These are phyloP conservation scores for Malus sieversii DNA, from an alignment of 306 rosid genomes.

Conservation along the genomic window DNA sequence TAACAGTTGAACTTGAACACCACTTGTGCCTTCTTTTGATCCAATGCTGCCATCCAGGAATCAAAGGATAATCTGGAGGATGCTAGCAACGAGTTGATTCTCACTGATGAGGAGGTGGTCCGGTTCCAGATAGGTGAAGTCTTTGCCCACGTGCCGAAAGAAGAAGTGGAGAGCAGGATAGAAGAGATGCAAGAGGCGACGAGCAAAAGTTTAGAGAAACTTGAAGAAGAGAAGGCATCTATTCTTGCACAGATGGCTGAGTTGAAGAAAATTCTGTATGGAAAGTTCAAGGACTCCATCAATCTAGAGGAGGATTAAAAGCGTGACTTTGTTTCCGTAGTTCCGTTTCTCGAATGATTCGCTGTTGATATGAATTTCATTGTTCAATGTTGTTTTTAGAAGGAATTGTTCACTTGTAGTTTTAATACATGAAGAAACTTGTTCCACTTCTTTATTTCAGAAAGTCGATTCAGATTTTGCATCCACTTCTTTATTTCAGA, in stretches of 20 bases:
- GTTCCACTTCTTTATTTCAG: background rate
- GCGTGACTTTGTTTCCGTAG: background rate
- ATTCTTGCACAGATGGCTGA: constrained; percentile 72
- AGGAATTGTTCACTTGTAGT: background rate
- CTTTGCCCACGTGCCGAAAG: constrained; percentile 80
- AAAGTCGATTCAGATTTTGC: background rate
- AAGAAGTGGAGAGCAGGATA: constrained; percentile 78
- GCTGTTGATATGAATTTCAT: background rate
- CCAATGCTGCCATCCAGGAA: constrained; percentile 37
- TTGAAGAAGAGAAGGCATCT: constrained; percentile 61
- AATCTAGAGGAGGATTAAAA: constrained; percentile 88
- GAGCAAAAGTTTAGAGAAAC: constrained; percentile 58
- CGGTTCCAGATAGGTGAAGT: constrained; percentile 90
- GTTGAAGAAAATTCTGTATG: constrained; percentile 74
- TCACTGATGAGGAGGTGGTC: constrained; percentile 78
- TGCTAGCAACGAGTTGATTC: constrained; percentile 86
- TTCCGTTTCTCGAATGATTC: background rate
- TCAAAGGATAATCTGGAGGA: constrained; percentile 81
- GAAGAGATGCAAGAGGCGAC: constrained; percentile 70
- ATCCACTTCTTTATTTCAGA: background rate
- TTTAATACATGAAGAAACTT: background rate
- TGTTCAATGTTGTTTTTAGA: background rate
- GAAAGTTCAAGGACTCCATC: constrained; percentile 89
- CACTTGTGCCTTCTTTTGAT: background rate
- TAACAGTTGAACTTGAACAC: background rate